Base-by-base conservation (phyloP, 345 rosid species). In the Lumnitzera littorea region DNA sequence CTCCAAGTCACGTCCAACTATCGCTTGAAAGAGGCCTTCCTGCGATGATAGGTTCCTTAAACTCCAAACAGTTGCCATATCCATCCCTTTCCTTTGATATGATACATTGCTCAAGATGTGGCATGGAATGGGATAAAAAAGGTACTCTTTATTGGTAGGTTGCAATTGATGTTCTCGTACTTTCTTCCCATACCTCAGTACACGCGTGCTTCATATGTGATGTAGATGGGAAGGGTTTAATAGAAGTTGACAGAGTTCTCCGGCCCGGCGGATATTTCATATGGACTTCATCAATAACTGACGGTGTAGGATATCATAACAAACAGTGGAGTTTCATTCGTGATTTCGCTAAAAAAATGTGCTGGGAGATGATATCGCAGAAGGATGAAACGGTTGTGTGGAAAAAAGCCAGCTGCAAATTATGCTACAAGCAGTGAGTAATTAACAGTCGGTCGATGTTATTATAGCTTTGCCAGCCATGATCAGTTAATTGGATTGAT, bases 21-120 rank as follows among this genome's bases (percentile, higher is more conserved):
- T 88, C 96, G 54, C 97, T 95, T 29, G 99, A 95, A 74, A 86
- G 99, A 65, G 99, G 99, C 70, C 84, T 95, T 58, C 99, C 99
- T 53, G 99, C 97, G 24, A 90, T 91, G 95, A 85, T 95, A 72
- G 91, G 79, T 58, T 86, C 97, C 58, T 81, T 95, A 59, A 72
- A 65, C 36, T 86, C 92, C 13, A 82, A 80, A 51, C 96, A 95
- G 71, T 76, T 95, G 79, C 95, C 99, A 3, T 91, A 75, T 77
- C 96, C 99, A 59, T 91, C 97, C 71, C 97, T 95, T 73, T 90
- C 97, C 60, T 95, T 88, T 71, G 99, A 95, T 67, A 88, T 95
- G 99, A 64, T 95, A 83, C 99, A 95, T 74, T 95, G 99, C 80
- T 86, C 82, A 61, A 67, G 91, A 50, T 95, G 99, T 41, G 89